Conservation (phyloP, 2,329 filamentous ascomycete genomes). For the Colletotrichum eremochloae region DNA sequence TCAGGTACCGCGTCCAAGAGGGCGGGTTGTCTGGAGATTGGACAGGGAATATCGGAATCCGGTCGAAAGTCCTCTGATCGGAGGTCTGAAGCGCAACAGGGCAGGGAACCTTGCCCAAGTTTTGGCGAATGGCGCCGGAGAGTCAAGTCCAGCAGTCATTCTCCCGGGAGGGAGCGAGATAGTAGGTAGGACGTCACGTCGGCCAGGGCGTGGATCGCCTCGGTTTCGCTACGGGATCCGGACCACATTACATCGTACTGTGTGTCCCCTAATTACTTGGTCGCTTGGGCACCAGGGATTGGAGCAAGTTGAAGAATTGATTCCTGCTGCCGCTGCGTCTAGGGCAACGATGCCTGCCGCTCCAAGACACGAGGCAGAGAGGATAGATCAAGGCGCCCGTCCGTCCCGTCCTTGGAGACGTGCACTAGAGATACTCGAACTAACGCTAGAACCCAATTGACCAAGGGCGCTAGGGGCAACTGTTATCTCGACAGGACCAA, state of each 20-base stretch:
- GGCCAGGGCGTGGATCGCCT: constrained; percentile 9
- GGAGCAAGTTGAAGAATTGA: constrained; percentile 3
- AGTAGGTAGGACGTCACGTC: neutral
- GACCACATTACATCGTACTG: neutral
- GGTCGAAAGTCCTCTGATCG: constrained; percentile 32
- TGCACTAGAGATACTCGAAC: constrained; percentile 15
- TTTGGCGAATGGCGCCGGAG: constrained; percentile 23
- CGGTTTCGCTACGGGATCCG: neutral
- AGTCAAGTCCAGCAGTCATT: constrained; percentile 13
- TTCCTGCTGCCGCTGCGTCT: neutral
- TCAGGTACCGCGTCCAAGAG: constrained; percentile 12
- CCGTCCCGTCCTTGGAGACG: constrained; percentile 27
- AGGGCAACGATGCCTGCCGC: neutral
- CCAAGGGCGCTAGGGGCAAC: neutral
- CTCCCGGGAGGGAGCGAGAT: neutral
- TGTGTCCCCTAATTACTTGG: neutral
- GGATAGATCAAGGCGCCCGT: neutral
- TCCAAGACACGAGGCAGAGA: constrained; percentile 3
- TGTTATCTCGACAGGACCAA: constrained; percentile 3
- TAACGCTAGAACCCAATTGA: constrained; percentile 4
- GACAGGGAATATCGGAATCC: constrained; percentile 31
- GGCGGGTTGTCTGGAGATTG: constrained; percentile 22
- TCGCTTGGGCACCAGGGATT: neutral
- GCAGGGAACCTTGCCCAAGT: constrained; percentile 30
- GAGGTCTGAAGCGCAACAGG: constrained; percentile 37